Evolutionary conservation across 1,284 basidiomycete species (phyloP), one percentile per base, ranked within the genome.

Genomic region (Ceratobasidium sp.): DNA sequence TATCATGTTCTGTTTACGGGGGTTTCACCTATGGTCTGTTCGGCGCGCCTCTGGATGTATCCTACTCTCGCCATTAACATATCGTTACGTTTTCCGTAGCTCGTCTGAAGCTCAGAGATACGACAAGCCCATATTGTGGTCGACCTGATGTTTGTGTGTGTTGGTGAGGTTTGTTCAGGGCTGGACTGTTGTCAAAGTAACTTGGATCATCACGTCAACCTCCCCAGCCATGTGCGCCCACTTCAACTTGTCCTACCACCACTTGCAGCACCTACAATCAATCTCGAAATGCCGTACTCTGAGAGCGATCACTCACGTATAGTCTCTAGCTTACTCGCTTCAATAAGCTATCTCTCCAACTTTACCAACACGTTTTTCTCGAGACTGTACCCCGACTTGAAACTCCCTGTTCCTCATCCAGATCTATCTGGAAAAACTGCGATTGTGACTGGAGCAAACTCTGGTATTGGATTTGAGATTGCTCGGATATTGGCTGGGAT

Each of bases 401-500:
- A 30, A 45, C 34, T 74, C 6, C 70, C 70, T 4, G 18, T 4
- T 4, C 43, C 6, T 10, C 45, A 34, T 26, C 46, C 26, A 26
- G 71, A 72, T 45, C 61, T 75, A 3, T 41, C 30, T n/a, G 74
- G 74, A 36, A 75, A 75, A 36, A 46, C 67, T 18, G 70, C 48
- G 8, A 53, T 75, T 39, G 61, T 74, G 23, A 75, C 74, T 8
- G 74, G 74, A n/a, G 69, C 55, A 23, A 74, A 72, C 50, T 57
- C 71, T 14, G 75, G 75, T 12, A 60, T 76, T 52, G 75, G 75
- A n/a, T 57, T 72, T 21, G 75, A 76, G 50, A 65, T 60, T 9
- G 60, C 73, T 10, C 67, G 60, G 18, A 26, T 34, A 10, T 64
- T 76, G 1, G 75, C 72, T 28, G 45, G 72, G 9, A 48, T 61